Base-by-base conservation (phyloP, 1,139 yeast species). In the Kurtzmaniella quercitrusa region DNA sequence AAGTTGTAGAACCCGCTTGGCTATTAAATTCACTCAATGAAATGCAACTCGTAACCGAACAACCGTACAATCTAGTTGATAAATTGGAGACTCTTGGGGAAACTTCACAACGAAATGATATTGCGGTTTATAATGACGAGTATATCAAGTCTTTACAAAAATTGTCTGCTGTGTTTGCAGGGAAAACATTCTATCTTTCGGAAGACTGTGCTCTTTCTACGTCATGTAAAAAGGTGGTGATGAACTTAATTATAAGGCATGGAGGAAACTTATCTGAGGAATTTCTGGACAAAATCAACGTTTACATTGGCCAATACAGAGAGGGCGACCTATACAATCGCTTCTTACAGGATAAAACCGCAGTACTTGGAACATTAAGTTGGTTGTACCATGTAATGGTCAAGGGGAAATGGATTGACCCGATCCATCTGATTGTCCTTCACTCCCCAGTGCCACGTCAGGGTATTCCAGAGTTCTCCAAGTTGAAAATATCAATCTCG, bases 1-100 rank as follows among this genome's bases (percentile, higher is more conserved):
- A 78, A 45, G 71, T 86, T 6, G 93, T 89, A 2, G 65, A 75
- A 11, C 95, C 96, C 0, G 78, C 78, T 23, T 91, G 97, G 94
- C 57, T 82, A 2, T 81, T 83, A 46, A 86, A 81, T 47, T 84
- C 93, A 53, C 68, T 88, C 46, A 78, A 71, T 43, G 56, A 71
- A 38, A 73, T 82, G 20, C 59, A 68, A 41, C 68, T 65, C 41
- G 61, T 84, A 15, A 78, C 76, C 42, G 91, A 79, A 42, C 48
- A 58, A 0, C 74, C 76, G 1, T 87, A 84, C 54, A 26, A 26
- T 26, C 50, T 39, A 59, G 22, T 28, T n/a, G 39, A 22, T 11
- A n/a, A n/a, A n/a, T n/a, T n/a, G n/a, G 26, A 22, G 11, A 7
- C 26, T 7, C 7, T 7, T 22, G 19, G 21, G 26, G 20, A 20